phyloP scores from a whole-genome alignment of 108 stramenopile genomes.

The Parmales sp. region DNA sequence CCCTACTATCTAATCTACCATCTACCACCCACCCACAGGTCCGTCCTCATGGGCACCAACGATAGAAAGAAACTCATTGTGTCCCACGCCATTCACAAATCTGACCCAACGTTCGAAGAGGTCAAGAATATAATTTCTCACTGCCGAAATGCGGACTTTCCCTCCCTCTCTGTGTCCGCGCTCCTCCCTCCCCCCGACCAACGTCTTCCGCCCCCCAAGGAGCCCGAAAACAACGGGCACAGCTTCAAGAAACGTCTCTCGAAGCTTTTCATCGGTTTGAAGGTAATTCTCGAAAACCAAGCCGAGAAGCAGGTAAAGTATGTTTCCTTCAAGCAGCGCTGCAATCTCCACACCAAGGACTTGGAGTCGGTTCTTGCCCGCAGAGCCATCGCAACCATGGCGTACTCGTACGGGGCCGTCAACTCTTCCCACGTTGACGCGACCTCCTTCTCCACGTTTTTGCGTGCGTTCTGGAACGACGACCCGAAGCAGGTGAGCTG shows the following conservation, averaged over 20 bases:
- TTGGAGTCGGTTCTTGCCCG: not conserved
- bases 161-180: too few species aligned
- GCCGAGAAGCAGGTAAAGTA: constrained; percentile 11
- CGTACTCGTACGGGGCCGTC: constrained; percentile 4
- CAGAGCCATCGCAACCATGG: constrained; percentile 6
- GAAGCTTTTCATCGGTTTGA: not conserved
- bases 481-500: not conserved
- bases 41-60: constrained; percentile 7
- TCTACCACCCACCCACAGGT: too few species aligned
- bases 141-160: not conserved
- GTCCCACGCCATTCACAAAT: not conserved
- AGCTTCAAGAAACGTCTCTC: constrained; percentile 1
- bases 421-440: not conserved
- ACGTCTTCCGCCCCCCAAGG: not conserved
- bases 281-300: not conserved
- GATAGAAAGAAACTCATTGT: not conserved
- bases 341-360: constrained; percentile 11
- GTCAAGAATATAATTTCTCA: not conserved
- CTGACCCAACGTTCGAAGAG: not conserved
- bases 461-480: not conserved
- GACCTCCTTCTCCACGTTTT: not conserved
- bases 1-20: too few species aligned
- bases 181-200: not conserved
- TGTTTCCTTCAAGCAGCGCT: constrained; percentile 5
- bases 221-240: constrained; percentile 4